Evolutionary conservation across 768 basidiomycete species (phyloP).

Genomic region (Lactifluus piperatus): DNA sequence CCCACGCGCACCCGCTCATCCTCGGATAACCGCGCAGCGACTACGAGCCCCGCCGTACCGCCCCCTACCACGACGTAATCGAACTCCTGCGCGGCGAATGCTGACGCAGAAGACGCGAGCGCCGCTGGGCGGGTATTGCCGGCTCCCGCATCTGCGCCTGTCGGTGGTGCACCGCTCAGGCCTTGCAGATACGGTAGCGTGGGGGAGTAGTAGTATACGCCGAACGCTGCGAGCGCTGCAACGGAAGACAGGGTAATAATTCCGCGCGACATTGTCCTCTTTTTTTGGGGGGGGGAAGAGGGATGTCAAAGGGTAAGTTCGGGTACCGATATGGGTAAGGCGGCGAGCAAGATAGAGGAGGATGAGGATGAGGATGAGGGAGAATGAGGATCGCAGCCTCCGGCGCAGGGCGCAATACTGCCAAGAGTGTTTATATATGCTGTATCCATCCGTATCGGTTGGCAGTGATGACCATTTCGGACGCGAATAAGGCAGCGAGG

Average conservation of each 20-base stretch:
- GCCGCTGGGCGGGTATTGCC: neutral
- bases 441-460: no score
- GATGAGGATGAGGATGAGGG: neutral
- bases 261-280: conserved; percentile 1
- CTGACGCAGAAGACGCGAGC: conserved; percentile 4
- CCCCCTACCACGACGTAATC: conserved; percentile 18
- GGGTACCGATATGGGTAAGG: neutral
- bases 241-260: neutral
- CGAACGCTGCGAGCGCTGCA: neutral
- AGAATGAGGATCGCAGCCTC: neutral
- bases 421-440: no score
- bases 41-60: conserved; percentile 26
- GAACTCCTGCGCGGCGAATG: conserved; percentile 11
- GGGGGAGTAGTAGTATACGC: neutral
- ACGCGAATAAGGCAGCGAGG: conserved; percentile 7
- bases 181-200: neutral
- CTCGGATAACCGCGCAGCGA: conserved; percentile 26
- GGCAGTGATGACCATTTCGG: no score
- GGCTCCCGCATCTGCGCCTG: no score
- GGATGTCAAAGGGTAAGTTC: no score
- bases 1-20: conserved; percentile 17
- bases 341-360: neutral
- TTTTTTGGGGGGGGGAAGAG: neutral
- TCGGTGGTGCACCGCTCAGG: neutral
- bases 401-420: no score